phyloP scores from a whole-genome alignment of 305 asterid genomes.

The Euphrasia arctica region DNA sequence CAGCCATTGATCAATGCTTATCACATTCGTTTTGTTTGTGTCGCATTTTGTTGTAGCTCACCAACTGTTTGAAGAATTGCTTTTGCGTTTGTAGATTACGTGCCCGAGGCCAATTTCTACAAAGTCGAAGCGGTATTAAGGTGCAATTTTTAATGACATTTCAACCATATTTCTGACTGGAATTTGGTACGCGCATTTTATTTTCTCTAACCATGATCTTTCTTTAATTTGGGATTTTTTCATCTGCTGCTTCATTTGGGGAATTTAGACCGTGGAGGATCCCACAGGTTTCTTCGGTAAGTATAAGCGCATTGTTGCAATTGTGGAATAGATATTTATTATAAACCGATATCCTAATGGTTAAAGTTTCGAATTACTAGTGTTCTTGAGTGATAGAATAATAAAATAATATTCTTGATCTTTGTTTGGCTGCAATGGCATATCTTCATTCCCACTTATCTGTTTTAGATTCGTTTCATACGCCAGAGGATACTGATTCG shows the following conservation, averaged over 20 bases:
- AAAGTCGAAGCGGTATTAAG: slow-evolving; percentile 93
- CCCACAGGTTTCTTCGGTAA: slow-evolving; percentile 88
- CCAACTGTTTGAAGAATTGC: slow-evolving; percentile 29
- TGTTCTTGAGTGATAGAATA: not conserved
- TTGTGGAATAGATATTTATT: not conserved
- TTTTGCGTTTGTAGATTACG: slow-evolving; percentile 39
- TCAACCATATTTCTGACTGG: slow-evolving; percentile 10
- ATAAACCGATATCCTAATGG: not conserved
- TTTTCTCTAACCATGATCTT: slow-evolving; percentile 17
- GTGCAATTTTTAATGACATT: slow-evolving; percentile 27
- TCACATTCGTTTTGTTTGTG: not conserved
- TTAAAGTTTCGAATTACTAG: not conserved
- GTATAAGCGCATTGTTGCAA: slow-evolving; percentile 14
- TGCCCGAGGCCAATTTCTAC: slow-evolving; percentile 80
- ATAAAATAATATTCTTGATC: not conserved
- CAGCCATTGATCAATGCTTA: not conserved
- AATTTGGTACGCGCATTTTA: slow-evolving; percentile 3
- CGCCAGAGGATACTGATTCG: too few species aligned
- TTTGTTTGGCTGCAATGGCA: not conserved
- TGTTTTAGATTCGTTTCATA: not conserved
- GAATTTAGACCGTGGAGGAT: slow-evolving; percentile 84
- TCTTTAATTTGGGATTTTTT: slow-evolving; percentile 1
- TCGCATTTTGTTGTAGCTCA: slow-evolving; percentile 8
- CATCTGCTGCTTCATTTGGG: slow-evolving; percentile 26
- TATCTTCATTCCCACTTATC: not conserved